Conservation (phyloP, 2,329 filamentous ascomycete genomes). For the Taxawa tesnikishii region DNA sequence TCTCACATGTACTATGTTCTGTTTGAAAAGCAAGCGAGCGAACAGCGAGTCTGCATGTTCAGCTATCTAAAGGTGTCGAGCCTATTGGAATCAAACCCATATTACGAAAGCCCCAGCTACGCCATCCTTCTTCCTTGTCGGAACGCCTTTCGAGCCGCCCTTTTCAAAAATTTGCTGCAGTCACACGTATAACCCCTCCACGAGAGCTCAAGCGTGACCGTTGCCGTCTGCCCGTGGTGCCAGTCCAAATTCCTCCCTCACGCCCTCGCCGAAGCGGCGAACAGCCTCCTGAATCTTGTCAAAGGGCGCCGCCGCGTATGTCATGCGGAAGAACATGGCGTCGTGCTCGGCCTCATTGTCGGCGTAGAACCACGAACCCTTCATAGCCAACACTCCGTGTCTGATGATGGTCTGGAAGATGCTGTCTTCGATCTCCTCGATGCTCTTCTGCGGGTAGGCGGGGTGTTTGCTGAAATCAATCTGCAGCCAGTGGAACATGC, state of each 20-base stretch:
- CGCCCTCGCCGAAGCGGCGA: slow-evolving; percentile 57
- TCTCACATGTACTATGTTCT: too few species aligned
- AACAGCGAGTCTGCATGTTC: too few species aligned
- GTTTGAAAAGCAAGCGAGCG: too few species aligned
- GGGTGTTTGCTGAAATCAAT: slow-evolving; percentile 58
- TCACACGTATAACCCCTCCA: background rate
- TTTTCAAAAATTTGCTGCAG: too few species aligned
- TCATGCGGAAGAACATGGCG: slow-evolving; percentile 78
- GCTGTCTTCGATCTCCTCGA: slow-evolving; percentile 64
- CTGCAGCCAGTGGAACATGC: slow-evolving; percentile 87
- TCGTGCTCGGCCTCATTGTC: slow-evolving; percentile 46
- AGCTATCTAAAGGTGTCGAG: too few species aligned
- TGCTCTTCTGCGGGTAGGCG: slow-evolving; percentile 35
- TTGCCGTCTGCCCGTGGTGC: background rate
- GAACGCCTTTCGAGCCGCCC: too few species aligned
- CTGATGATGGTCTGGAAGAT: slow-evolving; percentile 71
- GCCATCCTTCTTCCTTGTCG: too few species aligned
- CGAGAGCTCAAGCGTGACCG: background rate
- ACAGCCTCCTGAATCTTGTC: slow-evolving; percentile 39
- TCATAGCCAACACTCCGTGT: slow-evolving; percentile 65
- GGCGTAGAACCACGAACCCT: slow-evolving; percentile 85
- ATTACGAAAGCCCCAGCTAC: too few species aligned
- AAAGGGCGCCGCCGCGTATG: slow-evolving; percentile 65
- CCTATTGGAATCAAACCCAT: too few species aligned
- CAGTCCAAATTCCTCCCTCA: slow-evolving; percentile 47